Evolutionary conservation across 768 basidiomycete species (phyloP).

Genomic region (Coprinopsis marcescibilis): DNA sequence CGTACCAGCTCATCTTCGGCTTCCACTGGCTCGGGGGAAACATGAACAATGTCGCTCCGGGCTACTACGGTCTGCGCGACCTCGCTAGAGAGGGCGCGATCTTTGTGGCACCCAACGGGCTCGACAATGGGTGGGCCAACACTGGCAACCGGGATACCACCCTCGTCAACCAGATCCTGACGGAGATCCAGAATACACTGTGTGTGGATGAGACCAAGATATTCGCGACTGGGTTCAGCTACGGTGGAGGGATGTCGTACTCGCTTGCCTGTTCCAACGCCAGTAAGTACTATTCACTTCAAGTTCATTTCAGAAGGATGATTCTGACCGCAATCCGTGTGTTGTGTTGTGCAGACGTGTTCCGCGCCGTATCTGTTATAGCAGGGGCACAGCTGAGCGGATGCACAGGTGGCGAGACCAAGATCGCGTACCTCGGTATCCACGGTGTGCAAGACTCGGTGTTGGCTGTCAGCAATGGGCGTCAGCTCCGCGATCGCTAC

Average conservation of each 20-base stretch:
- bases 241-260: slow-evolving; percentile 9
- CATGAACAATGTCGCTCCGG: slow-evolving; percentile 8
- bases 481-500: slow-evolving; percentile 6
- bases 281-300: not conserved
- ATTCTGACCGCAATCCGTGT: not conserved
- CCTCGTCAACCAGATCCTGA: slow-evolving; percentile 4
- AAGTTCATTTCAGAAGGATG: not conserved
- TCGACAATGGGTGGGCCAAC: slow-evolving; percentile 8
- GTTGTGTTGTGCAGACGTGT: not conserved
- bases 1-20: slow-evolving; percentile 8
- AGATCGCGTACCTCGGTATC: slow-evolving; percentile 6
- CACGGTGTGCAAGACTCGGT: slow-evolving; percentile 8
- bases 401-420: slow-evolving; percentile 5
- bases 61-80: slow-evolving; percentile 7
- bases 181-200: slow-evolving; percentile 2
- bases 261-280: slow-evolving; percentile 4
- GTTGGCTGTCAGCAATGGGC: slow-evolving; percentile 1
- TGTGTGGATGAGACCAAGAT: slow-evolving; percentile 6
- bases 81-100: slow-evolving; percentile 5
- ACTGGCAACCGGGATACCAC: slow-evolving; percentile 1
- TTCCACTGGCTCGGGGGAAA: slow-evolving; percentile 9
- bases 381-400: slow-evolving; percentile 5
- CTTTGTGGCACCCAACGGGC: slow-evolving; percentile 7
- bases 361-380: slow-evolving; percentile 7
- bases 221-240: slow-evolving; percentile 8